Conservation (phyloP, 495 filamentous ascomycete species). For the Tuber borchii region DNA sequence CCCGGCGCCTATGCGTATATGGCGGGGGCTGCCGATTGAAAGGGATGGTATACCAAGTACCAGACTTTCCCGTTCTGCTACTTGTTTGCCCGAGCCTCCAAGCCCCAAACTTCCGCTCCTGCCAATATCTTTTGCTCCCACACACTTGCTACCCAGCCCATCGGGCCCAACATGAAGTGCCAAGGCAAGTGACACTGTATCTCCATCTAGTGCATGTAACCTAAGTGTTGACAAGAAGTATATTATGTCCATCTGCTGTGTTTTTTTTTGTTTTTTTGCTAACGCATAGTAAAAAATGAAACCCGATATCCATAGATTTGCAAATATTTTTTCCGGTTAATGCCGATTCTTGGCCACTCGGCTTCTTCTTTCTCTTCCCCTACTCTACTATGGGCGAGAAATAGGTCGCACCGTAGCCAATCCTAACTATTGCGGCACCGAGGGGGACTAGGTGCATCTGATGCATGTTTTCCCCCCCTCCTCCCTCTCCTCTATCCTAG, state of each 20-base stretch:
- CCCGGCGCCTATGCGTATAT: slow-evolving; percentile 22
- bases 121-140: neutral
- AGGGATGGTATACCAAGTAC: neutral
- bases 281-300: neutral
- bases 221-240: neutral
- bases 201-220: neutral
- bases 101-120: neutral
- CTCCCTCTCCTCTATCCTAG: neutral
- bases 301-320: neutral
- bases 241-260: neutral
- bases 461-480: neutral
- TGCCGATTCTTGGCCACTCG: neutral
- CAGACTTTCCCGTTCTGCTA: neutral
- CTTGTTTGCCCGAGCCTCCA: neutral
- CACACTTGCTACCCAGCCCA: neutral
- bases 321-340: neutral
- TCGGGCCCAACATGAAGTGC: neutral
- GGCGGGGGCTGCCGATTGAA: neutral
- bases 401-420: neutral
- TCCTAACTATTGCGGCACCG: neutral
- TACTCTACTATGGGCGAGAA: neutral
- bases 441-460: neutral
- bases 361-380: neutral
- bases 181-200: neutral
- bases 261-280: neutral